phyloP scores from a whole-genome alignment of 352 stramenopile species.

The Phytophthora pisi region DNA sequence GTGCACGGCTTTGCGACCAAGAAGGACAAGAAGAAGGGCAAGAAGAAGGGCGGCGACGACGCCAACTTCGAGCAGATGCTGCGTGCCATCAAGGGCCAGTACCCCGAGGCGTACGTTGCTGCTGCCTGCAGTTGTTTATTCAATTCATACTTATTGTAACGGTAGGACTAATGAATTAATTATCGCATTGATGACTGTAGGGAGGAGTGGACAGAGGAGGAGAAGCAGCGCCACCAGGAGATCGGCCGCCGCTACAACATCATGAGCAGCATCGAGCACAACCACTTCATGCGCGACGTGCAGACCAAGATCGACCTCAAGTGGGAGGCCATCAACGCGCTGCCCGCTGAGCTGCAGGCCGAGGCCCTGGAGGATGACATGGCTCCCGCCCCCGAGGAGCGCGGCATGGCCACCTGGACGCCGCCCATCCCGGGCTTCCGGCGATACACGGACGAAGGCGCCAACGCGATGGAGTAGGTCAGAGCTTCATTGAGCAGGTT shows the following conservation, averaged over 20 bases:
- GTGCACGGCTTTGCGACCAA: slow-evolving; percentile 57
- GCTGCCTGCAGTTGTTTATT: background rate
- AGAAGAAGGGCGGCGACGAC: slow-evolving; percentile 64
- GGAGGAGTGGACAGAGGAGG: slow-evolving; percentile 81
- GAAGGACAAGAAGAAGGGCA: slow-evolving; percentile 60
- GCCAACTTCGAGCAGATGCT: slow-evolving; percentile 88
- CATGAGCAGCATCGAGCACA: slow-evolving; percentile 85
- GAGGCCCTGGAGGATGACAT: slow-evolving; percentile 81
- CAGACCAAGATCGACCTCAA: slow-evolving; percentile 93
- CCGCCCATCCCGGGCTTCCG: slow-evolving; percentile 88
- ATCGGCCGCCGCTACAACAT: slow-evolving; percentile 84
- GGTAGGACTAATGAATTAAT: background rate
- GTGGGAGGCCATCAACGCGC: slow-evolving; percentile 89
- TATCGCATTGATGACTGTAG: slow-evolving; percentile 30
- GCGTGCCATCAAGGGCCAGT: slow-evolving; percentile 77
- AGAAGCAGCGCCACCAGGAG: slow-evolving; percentile 77
- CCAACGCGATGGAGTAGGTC: slow-evolving; percentile 21
- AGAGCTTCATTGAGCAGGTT: slow-evolving; percentile 11
- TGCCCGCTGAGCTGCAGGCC: slow-evolving; percentile 77
- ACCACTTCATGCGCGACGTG: slow-evolving; percentile 88
- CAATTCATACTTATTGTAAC: background rate
- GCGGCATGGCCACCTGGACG: slow-evolving; percentile 86
- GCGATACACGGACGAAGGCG: slow-evolving; percentile 77
- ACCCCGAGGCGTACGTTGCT: slow-evolving; percentile 67
- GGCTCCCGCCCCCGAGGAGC: slow-evolving; percentile 62